Conservation (phyloP, 345 rosid genomes). For the Mallotus nudiflorus region DNA sequence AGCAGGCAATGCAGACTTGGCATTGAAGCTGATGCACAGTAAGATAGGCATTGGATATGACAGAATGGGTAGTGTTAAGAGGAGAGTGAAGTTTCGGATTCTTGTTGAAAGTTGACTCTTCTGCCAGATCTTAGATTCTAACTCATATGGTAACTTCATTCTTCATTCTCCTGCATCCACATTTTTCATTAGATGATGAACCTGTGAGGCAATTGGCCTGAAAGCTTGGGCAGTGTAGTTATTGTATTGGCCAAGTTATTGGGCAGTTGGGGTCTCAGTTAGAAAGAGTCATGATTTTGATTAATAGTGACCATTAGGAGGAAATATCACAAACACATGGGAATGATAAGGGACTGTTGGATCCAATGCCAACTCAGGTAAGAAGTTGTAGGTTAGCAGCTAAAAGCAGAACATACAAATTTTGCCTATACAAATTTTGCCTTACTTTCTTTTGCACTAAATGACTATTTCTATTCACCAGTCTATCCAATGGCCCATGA, state of each 20-base stretch:
- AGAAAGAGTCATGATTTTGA: too few species aligned
- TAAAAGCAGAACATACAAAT: too few species aligned
- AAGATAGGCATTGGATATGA: slow-evolving; percentile 86
- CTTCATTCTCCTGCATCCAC: not conserved
- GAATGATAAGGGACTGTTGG: too few species aligned
- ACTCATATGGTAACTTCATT: not conserved
- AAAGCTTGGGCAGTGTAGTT: not conserved
- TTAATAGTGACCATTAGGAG: too few species aligned
- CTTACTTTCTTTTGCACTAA: too few species aligned
- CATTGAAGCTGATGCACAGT: slow-evolving; percentile 86
- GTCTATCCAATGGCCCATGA: too few species aligned
- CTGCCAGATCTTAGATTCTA: not conserved
- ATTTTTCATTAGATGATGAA: not conserved
- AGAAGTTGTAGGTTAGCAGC: too few species aligned
- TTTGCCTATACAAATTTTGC: too few species aligned
- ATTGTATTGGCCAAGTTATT: too few species aligned
- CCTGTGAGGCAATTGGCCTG: not conserved
- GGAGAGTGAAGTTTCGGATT: slow-evolving; percentile 62
- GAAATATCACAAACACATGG: not conserved
- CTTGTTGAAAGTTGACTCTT: slow-evolving; percentile 50
- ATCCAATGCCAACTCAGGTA: too few species aligned
- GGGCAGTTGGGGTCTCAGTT: too few species aligned
- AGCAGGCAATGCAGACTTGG: slow-evolving; percentile 79
- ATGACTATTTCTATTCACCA: too few species aligned
- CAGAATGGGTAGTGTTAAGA: slow-evolving; percentile 69